Base-by-base conservation (phyloP, 2,329 filamentous ascomycete genomes). In the Botrytis cinerea region DNA sequence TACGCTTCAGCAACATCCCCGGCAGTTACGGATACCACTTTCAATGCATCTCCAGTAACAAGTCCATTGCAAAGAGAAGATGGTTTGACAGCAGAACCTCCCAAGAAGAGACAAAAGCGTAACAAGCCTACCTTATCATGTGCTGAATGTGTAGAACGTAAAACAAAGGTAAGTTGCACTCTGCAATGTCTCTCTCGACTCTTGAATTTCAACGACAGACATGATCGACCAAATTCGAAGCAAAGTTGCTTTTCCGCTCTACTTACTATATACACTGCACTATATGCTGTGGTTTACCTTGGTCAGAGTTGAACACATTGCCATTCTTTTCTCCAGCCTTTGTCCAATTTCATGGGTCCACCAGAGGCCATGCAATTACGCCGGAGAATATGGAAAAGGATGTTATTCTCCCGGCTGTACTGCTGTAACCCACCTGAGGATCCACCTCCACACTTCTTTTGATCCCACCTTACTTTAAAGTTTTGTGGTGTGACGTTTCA, bases 41-140 rank as follows among this genome's bases (percentile, higher is more conserved):
- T 75, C 43, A 64, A 51, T 43, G 48, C n/a, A 22, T 61, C 74
- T 16, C 64, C 51, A 40, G 51, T 48, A 40, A 51, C 71, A 54
- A 73, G 63, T 62, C 71, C 76, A 35, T 45, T 75, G 46, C 74
- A 76, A 32, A 14, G 59, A 16, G 77, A 76, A 43, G 68, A 76
- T 67, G 75, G 54, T 20, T 69, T 72, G 32, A 12, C 28, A 6
- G 32, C 51, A 38, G 76, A 77, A 61, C 78, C 75, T 18, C 72
- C 74, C 6, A 81, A 78, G 75, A 93, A 92, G 84, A 93, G 92
- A 83, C 92, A 95, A 83, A 94, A 92, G 84, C 89, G 93, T 66
- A 95, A 95, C 83, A 95, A 95, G 82, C 93, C 93, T 5, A 95
- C 92, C 1, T 81, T 95, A 75, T 93, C 91, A 67, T 95, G 93